phyloP scores from a whole-genome alignment of 75 land plant genomes.

The Sequoiadendron giganteum region DNA sequence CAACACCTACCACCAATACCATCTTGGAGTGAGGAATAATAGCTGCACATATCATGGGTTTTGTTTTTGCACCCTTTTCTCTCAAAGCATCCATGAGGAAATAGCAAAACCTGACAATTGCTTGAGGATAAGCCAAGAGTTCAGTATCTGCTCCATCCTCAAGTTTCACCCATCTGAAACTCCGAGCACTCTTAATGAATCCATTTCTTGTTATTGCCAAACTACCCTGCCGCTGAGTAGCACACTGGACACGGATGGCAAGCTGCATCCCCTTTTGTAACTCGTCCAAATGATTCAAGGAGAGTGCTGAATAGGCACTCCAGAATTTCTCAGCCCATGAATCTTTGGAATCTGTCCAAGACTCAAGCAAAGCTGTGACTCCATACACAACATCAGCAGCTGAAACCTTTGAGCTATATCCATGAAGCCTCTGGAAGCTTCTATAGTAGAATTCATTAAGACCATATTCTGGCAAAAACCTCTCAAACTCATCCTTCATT shows the following conservation, averaged over 20 bases:
- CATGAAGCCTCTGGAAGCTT: constrained; percentile 74
- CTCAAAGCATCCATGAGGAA: constrained; percentile 91
- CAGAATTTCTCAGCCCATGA: constrained; percentile 65
- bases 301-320: constrained; percentile 70
- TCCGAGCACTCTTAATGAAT: constrained; percentile 69
- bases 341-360: constrained; percentile 47
- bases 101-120: constrained; percentile 84
- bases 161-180: constrained; percentile 82
- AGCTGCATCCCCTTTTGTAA: constrained; percentile 75
- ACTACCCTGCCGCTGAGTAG: constrained; percentile 86
- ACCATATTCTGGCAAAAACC: constrained; percentile 67
- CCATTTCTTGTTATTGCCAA: constrained; percentile 83
- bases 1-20: constrained; percentile 84
- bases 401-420: constrained; percentile 78
- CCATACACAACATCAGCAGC: constrained; percentile 99
- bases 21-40: constrained; percentile 51
- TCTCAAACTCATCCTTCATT: constrained; percentile 80
- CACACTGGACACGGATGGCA: constrained; percentile 84
- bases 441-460: constrained; percentile 85
- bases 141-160: constrained; percentile 72
- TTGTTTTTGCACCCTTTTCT: constrained; percentile 85
- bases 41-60: constrained; percentile 87
- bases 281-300: constrained; percentile 57
- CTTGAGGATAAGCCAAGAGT: constrained; percentile 77
- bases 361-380: constrained; percentile 86